Base-by-base conservation (phyloP, 192 early-diverging fungal species). In the Coemansia sp. region DNA sequence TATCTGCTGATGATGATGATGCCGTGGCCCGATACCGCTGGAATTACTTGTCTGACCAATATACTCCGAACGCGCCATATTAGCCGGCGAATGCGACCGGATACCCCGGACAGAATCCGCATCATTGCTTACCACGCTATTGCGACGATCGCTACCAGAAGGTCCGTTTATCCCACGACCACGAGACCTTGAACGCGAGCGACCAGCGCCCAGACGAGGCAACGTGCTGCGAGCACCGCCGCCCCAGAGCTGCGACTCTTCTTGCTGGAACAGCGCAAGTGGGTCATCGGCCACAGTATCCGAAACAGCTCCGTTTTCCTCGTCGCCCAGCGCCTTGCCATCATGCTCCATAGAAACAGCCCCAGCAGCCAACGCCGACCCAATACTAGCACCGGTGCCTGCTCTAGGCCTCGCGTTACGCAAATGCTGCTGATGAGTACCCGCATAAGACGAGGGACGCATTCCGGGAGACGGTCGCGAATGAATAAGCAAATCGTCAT, bases 181-280 rank as follows among this genome's bases (percentile, higher is more conserved):
- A 25, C 62, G 66, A 12, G 68, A 50, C 11, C 56, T 31, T 33
- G 56, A 58, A 17, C 56, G 56, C 17, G 56, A 33, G 32, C 56
- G 31, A 0, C 58, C 38, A 1, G 69, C 67, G 1, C 71, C 71
- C n/a, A 81, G 56, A 12, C 74, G 63, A 1, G 79, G 79, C 45
- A 82, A 67, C 7, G 79, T 82, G 64, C 73, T 76, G 38, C 66
- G 63, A 7, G 74, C 62, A 11, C 74, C 74, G 28, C 74, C 79
- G 49, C 79, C 79, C 79, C 79, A 82, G 36, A 64, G 56, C 67
- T 72, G 64, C 55, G 79, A 82, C 67, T 82, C 79, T 55, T 82
- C 79, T 48, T 75, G 70, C 58, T 82, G 79, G 56, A 82, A 82
- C 69, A 64, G 70, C 33, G 79, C 79, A 56, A 82, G 64, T 25